A percentile compares a stretch with the other conserved stretches of the same genome.
phyloP scores from a whole-genome alignment of 1,284 basidiomycete species.

The Ganoderma leucocontextum region DNA sequence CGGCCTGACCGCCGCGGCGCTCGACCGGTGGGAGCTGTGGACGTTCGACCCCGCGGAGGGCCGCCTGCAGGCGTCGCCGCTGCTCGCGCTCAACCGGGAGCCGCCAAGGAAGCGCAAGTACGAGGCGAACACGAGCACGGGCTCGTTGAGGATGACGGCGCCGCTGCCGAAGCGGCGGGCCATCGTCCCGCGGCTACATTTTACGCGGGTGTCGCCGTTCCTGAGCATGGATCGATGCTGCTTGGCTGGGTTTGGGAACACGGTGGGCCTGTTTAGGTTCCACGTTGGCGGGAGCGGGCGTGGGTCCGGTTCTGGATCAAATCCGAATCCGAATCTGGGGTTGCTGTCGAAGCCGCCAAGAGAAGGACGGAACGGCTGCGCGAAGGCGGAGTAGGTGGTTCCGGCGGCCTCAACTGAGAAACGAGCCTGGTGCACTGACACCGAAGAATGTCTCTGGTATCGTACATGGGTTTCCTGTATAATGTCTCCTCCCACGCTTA shows the following conservation, averaged over 20 bases:
- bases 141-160: slow-evolving; percentile 18
- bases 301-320: neutral
- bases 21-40: slow-evolving; percentile 87
- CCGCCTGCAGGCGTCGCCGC: slow-evolving; percentile 55
- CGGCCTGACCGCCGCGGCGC: slow-evolving; percentile 65
- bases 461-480: slow-evolving; percentile 13
- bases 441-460: slow-evolving; percentile 9
- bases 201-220: slow-evolving; percentile 77
- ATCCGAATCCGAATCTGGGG: neutral
- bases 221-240: slow-evolving; percentile 57
- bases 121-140: slow-evolving; percentile 31
- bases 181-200: slow-evolving; percentile 67
- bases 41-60: slow-evolving; percentile 66
- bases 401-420: neutral
- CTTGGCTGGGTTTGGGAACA: slow-evolving; percentile 83
- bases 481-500: neutral
- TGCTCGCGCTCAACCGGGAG: slow-evolving; percentile 53
- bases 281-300: slow-evolving; percentile 2
- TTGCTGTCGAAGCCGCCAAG: slow-evolving; percentile 23
- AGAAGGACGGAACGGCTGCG: slow-evolving; percentile 23
- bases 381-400: slow-evolving; percentile 23
- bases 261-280: slow-evolving; percentile 67
- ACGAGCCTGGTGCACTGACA: neutral
- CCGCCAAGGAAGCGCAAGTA: slow-evolving; percentile 24
- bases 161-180: slow-evolving; percentile 27